phyloP scores from a whole-genome alignment of 441 rosid species.

The Brassica hybrid region DNA sequence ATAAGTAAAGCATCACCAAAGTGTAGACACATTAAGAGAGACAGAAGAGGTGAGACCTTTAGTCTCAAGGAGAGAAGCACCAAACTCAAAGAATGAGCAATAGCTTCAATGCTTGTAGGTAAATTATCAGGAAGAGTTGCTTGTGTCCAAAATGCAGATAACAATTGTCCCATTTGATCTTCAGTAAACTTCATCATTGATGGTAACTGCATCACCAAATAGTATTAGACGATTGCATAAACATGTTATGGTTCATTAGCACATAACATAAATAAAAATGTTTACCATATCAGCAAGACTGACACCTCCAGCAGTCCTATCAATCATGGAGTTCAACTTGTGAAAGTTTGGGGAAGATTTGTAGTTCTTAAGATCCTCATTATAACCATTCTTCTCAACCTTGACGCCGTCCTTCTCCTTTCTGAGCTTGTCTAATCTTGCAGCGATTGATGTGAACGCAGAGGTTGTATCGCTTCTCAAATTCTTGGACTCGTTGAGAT shows the following conservation, averaged over 20 bases:
- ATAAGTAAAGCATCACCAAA: not conserved
- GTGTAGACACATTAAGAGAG: constrained; percentile 17
- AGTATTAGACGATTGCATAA: constrained; percentile 25
- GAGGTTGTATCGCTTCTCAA: constrained; percentile 76
- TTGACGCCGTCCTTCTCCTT: constrained; percentile 72
- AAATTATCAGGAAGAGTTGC: constrained; percentile 73
- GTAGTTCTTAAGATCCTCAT: constrained; percentile 63
- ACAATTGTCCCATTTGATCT: constrained; percentile 87
- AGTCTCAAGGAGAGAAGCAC: constrained; percentile 74
- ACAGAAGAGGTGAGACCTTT: constrained; percentile 52
- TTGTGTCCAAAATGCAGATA: constrained; percentile 95
- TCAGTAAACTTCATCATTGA: constrained; percentile 75
- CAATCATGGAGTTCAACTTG: constrained; percentile 74
- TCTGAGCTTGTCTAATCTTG: constrained; percentile 86
- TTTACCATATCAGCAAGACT: constrained; percentile 61
- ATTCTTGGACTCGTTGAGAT: constrained; percentile 64
- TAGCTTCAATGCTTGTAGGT: constrained; percentile 92
- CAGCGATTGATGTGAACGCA: constrained; percentile 75
- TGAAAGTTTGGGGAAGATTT: constrained; percentile 74
- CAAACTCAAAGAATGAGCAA: constrained; percentile 80
- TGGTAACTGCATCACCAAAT: constrained; percentile 63
- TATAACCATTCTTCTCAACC: constrained; percentile 57
- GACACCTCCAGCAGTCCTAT: constrained; percentile 55
- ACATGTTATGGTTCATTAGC: constrained; percentile 5
- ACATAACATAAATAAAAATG: not conserved